phyloP scores from a whole-genome alignment of 345 rosid genomes.

The Salix arbutifolia region DNA sequence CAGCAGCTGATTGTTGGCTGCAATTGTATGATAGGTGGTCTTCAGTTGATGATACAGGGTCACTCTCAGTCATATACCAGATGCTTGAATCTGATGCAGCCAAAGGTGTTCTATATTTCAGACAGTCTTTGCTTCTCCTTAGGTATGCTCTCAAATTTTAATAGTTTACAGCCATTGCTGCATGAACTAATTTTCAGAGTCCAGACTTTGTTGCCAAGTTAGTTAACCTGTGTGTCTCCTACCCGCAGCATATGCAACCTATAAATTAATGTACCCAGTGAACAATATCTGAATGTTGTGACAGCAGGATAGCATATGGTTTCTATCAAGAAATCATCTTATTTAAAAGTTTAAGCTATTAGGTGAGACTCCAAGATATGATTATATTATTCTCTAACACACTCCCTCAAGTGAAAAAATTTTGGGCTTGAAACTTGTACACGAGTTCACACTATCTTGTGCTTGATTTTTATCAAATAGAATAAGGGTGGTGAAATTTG shows the following conservation, averaged over 20 bases:
- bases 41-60: constrained; percentile 91
- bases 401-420: no score
- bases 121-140: constrained; percentile 91
- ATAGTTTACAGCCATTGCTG: background rate
- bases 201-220: background rate
- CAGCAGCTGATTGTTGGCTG: constrained; percentile 98
- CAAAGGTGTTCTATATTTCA: constrained; percentile 84
- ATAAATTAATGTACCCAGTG: background rate
- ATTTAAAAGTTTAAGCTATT: no score
- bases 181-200: background rate
- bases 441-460: no score
- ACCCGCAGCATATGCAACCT: background rate
- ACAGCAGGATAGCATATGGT: background rate
- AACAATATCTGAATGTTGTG: background rate
- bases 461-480: no score
- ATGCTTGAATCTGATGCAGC: constrained; percentile 96
- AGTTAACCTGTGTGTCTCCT: background rate
- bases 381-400: no score
- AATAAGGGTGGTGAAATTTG: no score
- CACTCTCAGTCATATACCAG: constrained; percentile 95
- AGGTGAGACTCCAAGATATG: no score
- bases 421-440: no score
- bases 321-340: background rate
- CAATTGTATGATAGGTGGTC: constrained; percentile 96
- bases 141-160: constrained; percentile 43